Evolutionary conservation across 805 yeast species (phyloP).

Genomic region (Kazachstania bromeliacearum): DNA sequence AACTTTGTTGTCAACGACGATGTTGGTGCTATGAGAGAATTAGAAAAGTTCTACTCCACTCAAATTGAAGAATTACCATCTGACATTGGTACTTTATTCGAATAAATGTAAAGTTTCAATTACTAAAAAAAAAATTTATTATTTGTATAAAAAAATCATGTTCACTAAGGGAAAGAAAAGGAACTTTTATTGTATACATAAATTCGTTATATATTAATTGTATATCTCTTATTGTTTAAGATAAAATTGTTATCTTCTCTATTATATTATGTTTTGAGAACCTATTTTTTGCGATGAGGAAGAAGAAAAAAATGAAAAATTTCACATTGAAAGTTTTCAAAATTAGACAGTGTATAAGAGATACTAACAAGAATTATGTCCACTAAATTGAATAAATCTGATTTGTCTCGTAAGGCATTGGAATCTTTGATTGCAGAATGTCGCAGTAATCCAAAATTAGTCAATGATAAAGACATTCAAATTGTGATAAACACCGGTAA

Average conservation of each 20-base stretch:
- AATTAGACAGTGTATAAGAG: too few species aligned
- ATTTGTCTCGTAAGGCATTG: slow-evolving; percentile 16
- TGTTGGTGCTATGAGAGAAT: slow-evolving; percentile 59
- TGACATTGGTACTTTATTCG: slow-evolving; percentile 46
- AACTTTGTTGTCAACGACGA: slow-evolving; percentile 84
- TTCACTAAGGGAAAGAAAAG: too few species aligned
- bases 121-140: too few species aligned
- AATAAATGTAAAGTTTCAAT: slow-evolving; percentile 8
- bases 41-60: slow-evolving; percentile 64
- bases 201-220: slow-evolving; percentile 1
- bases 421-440: slow-evolving; percentile 21
- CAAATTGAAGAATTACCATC: slow-evolving; percentile 74
- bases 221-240: neutral
- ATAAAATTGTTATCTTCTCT: neutral
- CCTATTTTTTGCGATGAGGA: neutral
- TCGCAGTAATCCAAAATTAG: slow-evolving; percentile 23
- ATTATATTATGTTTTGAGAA: neutral
- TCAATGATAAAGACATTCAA: slow-evolving; percentile 22
- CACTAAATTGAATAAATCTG: slow-evolving; percentile 8
- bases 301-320: neutral
- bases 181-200: too few species aligned
- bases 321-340: too few species aligned
- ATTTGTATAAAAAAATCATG: too few species aligned
- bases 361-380: too few species aligned
- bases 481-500: slow-evolving; percentile 41